Percentiles rank a stretch among this genome's conserved stretches.
These are phyloP conservation scores for Murraya paniculata DNA, from an alignment of 345 rosid genomes.

Conservation along the genomic window DNA sequence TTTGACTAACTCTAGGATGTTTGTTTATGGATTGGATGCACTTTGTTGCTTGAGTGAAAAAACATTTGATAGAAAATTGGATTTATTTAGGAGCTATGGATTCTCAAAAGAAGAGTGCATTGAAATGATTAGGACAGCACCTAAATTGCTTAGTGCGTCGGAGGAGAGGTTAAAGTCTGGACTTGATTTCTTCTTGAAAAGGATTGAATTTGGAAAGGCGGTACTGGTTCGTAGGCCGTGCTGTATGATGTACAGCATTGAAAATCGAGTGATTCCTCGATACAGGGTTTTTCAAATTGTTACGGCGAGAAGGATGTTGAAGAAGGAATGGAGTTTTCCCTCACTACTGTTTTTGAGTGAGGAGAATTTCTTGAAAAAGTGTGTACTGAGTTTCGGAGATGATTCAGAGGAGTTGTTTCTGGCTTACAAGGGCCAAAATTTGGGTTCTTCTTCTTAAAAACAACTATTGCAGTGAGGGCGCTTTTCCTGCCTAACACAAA, in stretches of 20 bases:
- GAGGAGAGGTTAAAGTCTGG: background rate
- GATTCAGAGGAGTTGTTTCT: slow-evolving; percentile 31
- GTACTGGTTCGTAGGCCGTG: background rate
- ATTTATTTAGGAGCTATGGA: slow-evolving; percentile 27
- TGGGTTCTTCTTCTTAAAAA: background rate
- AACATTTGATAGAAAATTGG: slow-evolving; percentile 25
- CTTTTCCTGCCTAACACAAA: background rate
- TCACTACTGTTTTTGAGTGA: slow-evolving; percentile 7
- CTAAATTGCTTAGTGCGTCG: background rate
- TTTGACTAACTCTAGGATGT: slow-evolving; percentile 37
- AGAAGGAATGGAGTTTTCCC: slow-evolving; percentile 23
- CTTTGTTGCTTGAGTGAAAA: slow-evolving; percentile 26
- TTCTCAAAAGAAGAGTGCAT: slow-evolving; percentile 23
- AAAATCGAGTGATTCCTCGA: slow-evolving; percentile 39
- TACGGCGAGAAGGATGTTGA: slow-evolving; percentile 26
- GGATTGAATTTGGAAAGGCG: background rate
- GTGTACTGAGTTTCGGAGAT: slow-evolving; percentile 25
- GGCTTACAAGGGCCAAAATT: slow-evolving; percentile 29
- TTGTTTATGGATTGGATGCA: slow-evolving; percentile 30
- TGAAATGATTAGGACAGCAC: slow-evolving; percentile 30
- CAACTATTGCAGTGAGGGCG: background rate
- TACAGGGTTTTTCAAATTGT: slow-evolving; percentile 35
- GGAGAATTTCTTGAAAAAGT: slow-evolving; percentile 28
- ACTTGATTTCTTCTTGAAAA: background rate
- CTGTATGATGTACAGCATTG: slow-evolving; percentile 4